Percentiles rank a stretch among this genome's conserved stretches.
phyloP scores from a whole-genome alignment of 2,329 filamentous ascomycete genomes.

The Fusarium ambrosium region DNA sequence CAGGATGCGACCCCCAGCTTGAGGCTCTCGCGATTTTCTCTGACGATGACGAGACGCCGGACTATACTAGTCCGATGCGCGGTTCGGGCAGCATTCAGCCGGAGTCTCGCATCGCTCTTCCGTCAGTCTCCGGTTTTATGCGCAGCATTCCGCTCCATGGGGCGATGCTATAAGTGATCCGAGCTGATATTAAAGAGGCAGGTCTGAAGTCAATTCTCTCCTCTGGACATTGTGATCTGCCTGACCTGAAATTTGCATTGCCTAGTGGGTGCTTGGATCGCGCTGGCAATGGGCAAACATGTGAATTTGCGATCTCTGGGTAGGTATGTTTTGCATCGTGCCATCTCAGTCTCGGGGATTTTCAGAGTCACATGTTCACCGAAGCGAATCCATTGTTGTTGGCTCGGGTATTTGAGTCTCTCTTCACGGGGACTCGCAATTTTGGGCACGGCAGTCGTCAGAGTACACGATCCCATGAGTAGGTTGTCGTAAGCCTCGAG shows the following conservation, averaged over 20 bases:
- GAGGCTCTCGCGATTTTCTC: conserved; percentile 12
- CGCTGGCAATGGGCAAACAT: background rate
- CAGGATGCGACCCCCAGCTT: background rate
- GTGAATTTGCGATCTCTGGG: background rate
- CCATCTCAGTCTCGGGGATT: background rate
- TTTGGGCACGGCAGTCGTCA: background rate
- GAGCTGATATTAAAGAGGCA: background rate
- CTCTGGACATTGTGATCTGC: background rate
- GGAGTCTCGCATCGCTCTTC: background rate
- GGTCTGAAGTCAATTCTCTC: background rate
- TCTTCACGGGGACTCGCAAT: background rate
- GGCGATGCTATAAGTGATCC: background rate
- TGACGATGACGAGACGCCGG: conserved; percentile 6
- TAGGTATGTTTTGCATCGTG: background rate
- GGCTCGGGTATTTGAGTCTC: background rate
- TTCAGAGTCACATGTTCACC: background rate
- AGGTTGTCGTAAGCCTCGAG: background rate
- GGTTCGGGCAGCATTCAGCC: conserved; percentile 1
- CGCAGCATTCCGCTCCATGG: conserved; percentile 7
- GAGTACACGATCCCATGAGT: background rate
- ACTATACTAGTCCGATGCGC: conserved; percentile 10
- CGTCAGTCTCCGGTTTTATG: background rate
- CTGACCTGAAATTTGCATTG: background rate
- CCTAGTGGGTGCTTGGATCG: background rate
- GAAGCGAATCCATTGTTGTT: background rate